Evolutionary conservation across 2,329 filamentous ascomycete species (phyloP), one percentile per base, ranked within the genome.

Genomic region (Curvularia sp.): DNA sequence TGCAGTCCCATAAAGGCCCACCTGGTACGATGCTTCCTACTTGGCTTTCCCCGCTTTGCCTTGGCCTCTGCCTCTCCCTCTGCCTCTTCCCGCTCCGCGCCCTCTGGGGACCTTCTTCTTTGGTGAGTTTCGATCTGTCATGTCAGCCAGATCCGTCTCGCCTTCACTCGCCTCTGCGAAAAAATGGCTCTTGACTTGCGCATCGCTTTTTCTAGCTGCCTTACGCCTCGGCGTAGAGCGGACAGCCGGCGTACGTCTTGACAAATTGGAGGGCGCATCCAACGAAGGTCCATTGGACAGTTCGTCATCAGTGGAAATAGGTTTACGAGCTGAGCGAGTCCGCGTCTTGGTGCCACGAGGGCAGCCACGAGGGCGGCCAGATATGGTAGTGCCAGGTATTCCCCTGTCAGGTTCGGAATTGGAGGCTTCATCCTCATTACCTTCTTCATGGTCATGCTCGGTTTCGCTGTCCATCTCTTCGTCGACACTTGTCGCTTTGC

Each of bases 361-460:
- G 31, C 35, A 46, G 2, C 51, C 39, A 30, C 52, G 51, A 33
- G 41, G 35, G 24, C 54, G 51, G 15, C 41, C 22, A 18, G 49
- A 31, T 31, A 44, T 42, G 30, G 46, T 12, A 44, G 33, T 1
- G 4, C 4, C 41, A 8, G 63, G 48, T 38, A 64, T 68, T 20
- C 64, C 66, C 4, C 60, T 61, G 55, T 24, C 49, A n/a, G 15
- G 24, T 44, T 39, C 56, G 49, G 20, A 57, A 35, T 18, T 41
- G 20, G 43, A 35, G 15, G 47, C 26, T 31, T 62, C 55, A 5
- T 66, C 52, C 30, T 64, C 56, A 5, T 58, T 39, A 4, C 55
- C 39, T n/a, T 49, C 33, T 12, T 50, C 39, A 8, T 83, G 79
- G n/a, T 53, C 41, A 58, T 85, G 84, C 12, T 84, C 80, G 12